Percentiles rank a stretch among this genome's conserved stretches.
These are phyloP conservation scores for Triticum dicoccoides DNA, from an alignment of 176 grass and related monocot genomes.

Conservation along the genomic window DNA sequence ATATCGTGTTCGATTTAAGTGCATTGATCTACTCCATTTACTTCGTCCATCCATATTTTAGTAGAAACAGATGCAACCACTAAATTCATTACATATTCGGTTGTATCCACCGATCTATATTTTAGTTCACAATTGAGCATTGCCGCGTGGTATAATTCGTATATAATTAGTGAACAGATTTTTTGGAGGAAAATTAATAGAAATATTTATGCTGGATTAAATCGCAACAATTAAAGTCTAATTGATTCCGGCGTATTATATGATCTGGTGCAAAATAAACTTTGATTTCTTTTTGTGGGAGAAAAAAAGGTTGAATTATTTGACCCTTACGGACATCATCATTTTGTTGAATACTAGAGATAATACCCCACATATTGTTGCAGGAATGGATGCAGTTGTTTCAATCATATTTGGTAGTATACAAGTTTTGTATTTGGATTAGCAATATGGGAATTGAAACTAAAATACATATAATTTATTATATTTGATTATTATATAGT, in stretches of 20 bases:
- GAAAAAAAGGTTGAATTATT: too few species aligned
- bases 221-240: background rate
- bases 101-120: background rate
- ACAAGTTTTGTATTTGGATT: too few species aligned
- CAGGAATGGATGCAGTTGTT: too few species aligned
- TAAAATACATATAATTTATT: too few species aligned
- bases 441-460: too few species aligned
- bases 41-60: background rate
- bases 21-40: background rate
- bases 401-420: too few species aligned
- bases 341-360: too few species aligned
- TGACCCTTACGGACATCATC: too few species aligned
- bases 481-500: too few species aligned
- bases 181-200: background rate
- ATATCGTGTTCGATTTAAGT: background rate
- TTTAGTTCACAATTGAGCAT: background rate
- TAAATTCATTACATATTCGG: background rate
- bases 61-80: background rate
- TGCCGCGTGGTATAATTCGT: background rate
- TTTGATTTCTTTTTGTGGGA: too few species aligned
- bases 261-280: background rate
- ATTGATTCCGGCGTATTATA: background rate
- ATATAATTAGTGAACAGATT: background rate
- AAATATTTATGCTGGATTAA: background rate
- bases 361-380: too few species aligned